Evolutionary conservation across 306 rosid species (phyloP), one percentile per base, ranked within the genome.

Genomic region (Echinosophora koreensis): DNA sequence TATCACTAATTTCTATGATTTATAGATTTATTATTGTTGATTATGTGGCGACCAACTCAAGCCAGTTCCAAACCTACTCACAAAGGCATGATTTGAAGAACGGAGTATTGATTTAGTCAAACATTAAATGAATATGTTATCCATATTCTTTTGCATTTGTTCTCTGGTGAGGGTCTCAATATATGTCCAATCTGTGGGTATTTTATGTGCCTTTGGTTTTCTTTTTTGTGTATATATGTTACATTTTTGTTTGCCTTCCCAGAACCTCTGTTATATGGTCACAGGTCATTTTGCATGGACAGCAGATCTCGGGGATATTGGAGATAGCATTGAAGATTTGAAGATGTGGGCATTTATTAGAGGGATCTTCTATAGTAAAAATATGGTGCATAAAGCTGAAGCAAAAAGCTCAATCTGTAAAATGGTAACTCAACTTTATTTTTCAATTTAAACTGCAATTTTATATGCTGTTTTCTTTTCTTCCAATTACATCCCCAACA

Each of bases 261-360:
- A 32, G 54, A 15, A 47, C 66, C 66, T 67, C 60, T 42, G 59
- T 61, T 57, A 37, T 49, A 42, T 58, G 44, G 16, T 35, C 77
- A 59, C 73, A 16, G 38, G 73, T 60, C 41, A 66, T 67, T 65
- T 67, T 17, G 35, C 12, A 8, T 18, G 77, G 83, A 73, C n/a
- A 18, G 39, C 13, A 41, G 61, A 49, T 47, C 59, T 59, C 27
- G 11, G 13, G 13, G 63, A 51, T 69, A 35, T 8, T 50, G 71
- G 67, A 46, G 76, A 38, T 38, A 35, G 50, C 73, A 39, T 37
- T 56, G 46, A 51, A 34, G 52, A 73, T 60, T 66, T 84, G 79
- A 56, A 46, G 75, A 74, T 50, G 49, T 42, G 41, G 22, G 22
- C 22, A 22, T 22, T 22, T 22, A 22, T 22, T 8, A 14, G 37